Evolutionary conservation across 208 protist species (phyloP).

Genomic region (Histomonas meleagridis): DNA sequence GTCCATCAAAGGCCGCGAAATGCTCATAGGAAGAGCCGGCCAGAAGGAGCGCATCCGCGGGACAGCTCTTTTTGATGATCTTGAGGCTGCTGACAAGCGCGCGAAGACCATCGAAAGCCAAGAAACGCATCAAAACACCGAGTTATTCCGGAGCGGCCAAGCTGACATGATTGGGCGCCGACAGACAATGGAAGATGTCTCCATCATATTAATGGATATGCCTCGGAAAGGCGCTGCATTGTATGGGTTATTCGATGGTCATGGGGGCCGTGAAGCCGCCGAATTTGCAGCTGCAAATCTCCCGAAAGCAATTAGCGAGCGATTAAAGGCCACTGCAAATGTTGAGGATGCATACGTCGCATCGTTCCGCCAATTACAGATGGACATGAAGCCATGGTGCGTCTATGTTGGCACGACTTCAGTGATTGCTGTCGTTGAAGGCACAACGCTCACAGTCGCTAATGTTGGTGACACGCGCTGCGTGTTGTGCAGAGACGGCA

Average conservation of each 20-base stretch:
- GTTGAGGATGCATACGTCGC: neutral
- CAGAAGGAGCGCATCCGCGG: neutral
- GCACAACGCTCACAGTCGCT: neutral
- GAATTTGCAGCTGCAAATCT: neutral
- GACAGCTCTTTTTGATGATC: neutral
- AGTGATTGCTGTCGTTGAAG: neutral
- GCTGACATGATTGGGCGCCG: neutral
- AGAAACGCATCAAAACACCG: neutral
- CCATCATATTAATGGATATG: neutral
- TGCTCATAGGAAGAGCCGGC: neutral
- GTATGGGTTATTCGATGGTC: neutral
- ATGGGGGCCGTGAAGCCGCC: neutral
- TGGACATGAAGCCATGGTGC: neutral
- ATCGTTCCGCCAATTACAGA: neutral
- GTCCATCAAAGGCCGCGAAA: constrained; percentile 5
- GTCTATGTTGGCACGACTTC: neutral
- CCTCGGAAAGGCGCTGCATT: neutral
- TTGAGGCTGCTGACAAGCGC: neutral
- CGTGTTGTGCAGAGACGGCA: neutral
- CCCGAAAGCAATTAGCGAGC: neutral
- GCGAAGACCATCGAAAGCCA: neutral
- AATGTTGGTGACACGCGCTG: neutral
- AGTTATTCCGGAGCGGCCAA: neutral
- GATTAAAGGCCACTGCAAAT: neutral
- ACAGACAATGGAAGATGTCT: constrained; percentile 11